These are phyloP conservation scores for Coemansia sp. DNA, from an alignment of 192 early-diverging fungal genomes.

Conservation along the genomic window DNA sequence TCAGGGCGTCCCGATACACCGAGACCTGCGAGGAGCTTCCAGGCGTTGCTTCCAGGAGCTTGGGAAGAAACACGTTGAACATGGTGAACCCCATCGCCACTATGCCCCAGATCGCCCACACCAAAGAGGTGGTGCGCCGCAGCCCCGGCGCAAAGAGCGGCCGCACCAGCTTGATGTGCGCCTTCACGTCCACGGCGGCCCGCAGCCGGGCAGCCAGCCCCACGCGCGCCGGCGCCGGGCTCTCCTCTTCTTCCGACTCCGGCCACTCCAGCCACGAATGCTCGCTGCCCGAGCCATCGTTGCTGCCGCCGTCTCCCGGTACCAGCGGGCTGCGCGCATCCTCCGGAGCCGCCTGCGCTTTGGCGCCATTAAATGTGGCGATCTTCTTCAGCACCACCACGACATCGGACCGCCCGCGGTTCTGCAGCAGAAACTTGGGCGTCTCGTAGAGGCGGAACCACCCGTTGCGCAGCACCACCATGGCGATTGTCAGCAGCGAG, in stretches of 20 bases:
- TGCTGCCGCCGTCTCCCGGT: not conserved
- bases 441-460: slow-evolving; percentile 72
- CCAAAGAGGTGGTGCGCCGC: slow-evolving; percentile 62
- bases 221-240: not conserved
- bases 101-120: slow-evolving; percentile 77
- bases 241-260: slow-evolving; percentile 5
- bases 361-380: slow-evolving; percentile 60
- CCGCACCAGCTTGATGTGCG: slow-evolving; percentile 29
- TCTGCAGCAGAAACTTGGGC: slow-evolving; percentile 73
- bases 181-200: slow-evolving; percentile 16
- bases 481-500: slow-evolving; percentile 61
- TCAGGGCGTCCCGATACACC: slow-evolving; percentile 71
- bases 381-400: slow-evolving; percentile 66
- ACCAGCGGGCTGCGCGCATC: not conserved
- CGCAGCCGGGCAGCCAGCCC: not conserved
- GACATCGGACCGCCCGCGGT: slow-evolving; percentile 63
- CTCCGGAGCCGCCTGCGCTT: slow-evolving; percentile 3
- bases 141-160: slow-evolving; percentile 58
- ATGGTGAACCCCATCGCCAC: slow-evolving; percentile 80
- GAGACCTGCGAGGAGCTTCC: slow-evolving; percentile 42
- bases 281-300: slow-evolving; percentile 12
- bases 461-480: slow-evolving; percentile 68
- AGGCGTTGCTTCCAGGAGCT: slow-evolving; percentile 59
- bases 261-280: slow-evolving; percentile 52
- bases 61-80: slow-evolving; percentile 84